Conservation (phyloP, 2,329 filamentous ascomycete genomes). For the Clarireedia hainanense region DNA sequence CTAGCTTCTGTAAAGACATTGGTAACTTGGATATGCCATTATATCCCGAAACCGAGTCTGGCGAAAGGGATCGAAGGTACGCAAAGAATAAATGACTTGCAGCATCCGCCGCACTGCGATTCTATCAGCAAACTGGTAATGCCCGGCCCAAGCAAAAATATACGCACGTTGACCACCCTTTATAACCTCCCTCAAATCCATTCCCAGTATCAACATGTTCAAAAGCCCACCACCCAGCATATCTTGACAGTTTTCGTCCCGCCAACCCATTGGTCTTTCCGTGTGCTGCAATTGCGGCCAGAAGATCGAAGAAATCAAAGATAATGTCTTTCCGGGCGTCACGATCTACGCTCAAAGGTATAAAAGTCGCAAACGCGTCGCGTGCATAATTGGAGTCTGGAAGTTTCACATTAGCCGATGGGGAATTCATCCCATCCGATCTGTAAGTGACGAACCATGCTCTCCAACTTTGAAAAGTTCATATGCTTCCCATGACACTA, state of each 20-base stretch:
- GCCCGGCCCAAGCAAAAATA: not conserved
- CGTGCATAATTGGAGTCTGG: constrained; percentile 84
- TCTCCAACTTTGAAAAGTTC: constrained; percentile 94
- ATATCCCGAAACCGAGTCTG: constrained; percentile 60
- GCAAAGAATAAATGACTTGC: constrained; percentile 97
- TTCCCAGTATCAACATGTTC: constrained; percentile 80
- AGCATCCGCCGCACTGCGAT: constrained; percentile 75
- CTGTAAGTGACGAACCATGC: constrained; percentile 51
- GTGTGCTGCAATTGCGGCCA: constrained; percentile 85
- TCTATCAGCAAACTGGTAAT: constrained; percentile 9
- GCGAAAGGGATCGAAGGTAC: constrained; percentile 82
- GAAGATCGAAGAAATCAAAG: constrained; percentile 90
- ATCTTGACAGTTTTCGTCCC: constrained; percentile 85
- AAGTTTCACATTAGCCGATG: not conserved
- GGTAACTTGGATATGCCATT: constrained; percentile 81
- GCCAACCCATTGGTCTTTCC: constrained; percentile 90
- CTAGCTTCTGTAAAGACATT: constrained; percentile 80
- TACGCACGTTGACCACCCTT: constrained; percentile 70
- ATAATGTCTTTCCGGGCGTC: constrained; percentile 81
- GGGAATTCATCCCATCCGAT: too few relatives aligned
- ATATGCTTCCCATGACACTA: constrained; percentile 96
- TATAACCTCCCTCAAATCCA: constrained; percentile 93
- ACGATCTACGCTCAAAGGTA: constrained; percentile 86
- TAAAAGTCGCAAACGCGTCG: constrained; percentile 93
- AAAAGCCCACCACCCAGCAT: constrained; percentile 98